A percentile compares a stretch with the other conserved stretches of the same genome.
phyloP scores from a whole-genome alignment of 495 filamentous ascomycete genomes.

The Stereocaulon alpinum region DNA sequence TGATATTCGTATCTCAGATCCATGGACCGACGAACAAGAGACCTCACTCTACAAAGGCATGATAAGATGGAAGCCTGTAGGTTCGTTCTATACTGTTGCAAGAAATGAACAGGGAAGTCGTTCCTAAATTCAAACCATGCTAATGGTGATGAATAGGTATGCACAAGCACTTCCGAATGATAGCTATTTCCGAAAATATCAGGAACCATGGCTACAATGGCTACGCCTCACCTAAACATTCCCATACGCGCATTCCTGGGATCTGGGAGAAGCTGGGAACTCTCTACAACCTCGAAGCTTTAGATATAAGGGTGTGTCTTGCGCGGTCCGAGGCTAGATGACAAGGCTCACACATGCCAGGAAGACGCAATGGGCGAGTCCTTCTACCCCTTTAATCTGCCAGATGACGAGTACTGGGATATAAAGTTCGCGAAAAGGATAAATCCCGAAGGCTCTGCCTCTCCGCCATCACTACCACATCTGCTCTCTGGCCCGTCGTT shows the following conservation, averaged over 20 bases:
- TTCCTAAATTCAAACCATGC: neutral
- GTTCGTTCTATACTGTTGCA: constrained; percentile 37
- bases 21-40: constrained; percentile 94
- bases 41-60: constrained; percentile 81
- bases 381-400: constrained; percentile 65
- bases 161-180: constrained; percentile 96
- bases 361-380: constrained; percentile 42
- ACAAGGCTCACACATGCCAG: constrained; percentile 22
- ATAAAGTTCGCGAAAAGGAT: constrained; percentile 59
- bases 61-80: constrained; percentile 89
- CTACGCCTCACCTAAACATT: constrained; percentile 32
- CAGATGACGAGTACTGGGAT: constrained; percentile 64
- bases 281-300: constrained; percentile 77
- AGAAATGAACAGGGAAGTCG: neutral
- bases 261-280: constrained; percentile 83
- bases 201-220: constrained; percentile 67
- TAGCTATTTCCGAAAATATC: constrained; percentile 76
- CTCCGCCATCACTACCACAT: constrained; percentile 44
- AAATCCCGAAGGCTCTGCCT: constrained; percentile 47
- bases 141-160: constrained; percentile 49
- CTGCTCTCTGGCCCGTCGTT: constrained; percentile 16
- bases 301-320: constrained; percentile 67
- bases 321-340: neutral
- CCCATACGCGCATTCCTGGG: constrained; percentile 76
- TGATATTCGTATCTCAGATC: constrained; percentile 43